Evolutionary conservation across 495 filamentous ascomycete species (phyloP), one percentile per base, ranked within the genome.

Genomic region (Hypomontagnella submonticulosa): DNA sequence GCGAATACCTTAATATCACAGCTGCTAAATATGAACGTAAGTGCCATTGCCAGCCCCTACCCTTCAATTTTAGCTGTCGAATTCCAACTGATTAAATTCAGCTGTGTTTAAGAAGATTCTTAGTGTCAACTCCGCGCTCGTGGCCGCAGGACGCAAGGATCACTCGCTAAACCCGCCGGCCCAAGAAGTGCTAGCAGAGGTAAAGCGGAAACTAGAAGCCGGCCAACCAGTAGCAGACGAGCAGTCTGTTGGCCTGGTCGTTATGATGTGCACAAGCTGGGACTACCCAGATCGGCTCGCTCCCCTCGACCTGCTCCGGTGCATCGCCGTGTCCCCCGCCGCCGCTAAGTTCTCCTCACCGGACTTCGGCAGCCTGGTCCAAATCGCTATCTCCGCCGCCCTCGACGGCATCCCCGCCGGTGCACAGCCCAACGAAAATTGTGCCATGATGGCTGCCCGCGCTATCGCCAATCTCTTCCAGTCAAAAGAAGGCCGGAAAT

Each of bases 381-480:
- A 89, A 32, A 61, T 79, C 34, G 76, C 75, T 10, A 67, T 79
- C 15, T 90, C 93, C 55, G 79, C 84, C 19, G 69, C 76, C 6
- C 75, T 84, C 7, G 74, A 76, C 0, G 79, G 73, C 34, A 36
- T 74, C 30, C 61, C 68, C 42, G 15, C 57, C 49, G 42, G 70
- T 63, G 13, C 71, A 52, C 36, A 61, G 2, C 72, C 85, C 10
- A 80, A 79, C 33, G 76, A 81, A 33, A 97, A 97, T 72, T 91
- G 90, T 69, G 84, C 88, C 30, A 97, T 98, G 91, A 87, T 98
- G 75, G 85, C 90, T 0, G 78, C 91, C 40, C 92, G 96, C 9
- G 83, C 88, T 11, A 83, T 97, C 46, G 88, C 85, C n/a, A 99
- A 99, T 58, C 79, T 98, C 5, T 98, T 97, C 76, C 85, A 87